Conservation (phyloP, 805 yeast species). For the Candida khao-thaluensis region DNA sequence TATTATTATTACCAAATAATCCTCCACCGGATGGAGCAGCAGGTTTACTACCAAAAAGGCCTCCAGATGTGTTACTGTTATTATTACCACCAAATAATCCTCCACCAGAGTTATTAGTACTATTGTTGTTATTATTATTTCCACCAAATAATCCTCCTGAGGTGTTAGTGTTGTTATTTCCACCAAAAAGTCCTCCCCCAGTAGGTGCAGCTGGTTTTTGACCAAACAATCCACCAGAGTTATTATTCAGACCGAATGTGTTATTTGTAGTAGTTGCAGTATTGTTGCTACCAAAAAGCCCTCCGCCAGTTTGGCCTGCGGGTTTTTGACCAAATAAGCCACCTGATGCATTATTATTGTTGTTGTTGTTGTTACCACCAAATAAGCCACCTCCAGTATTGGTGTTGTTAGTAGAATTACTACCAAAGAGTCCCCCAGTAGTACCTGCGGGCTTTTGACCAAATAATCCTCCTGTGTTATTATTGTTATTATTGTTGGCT, state of each 20-base stretch:
- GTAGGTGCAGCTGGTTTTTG: no score
- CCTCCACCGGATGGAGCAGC: conserved; percentile 27
- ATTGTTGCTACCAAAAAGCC: conserved; percentile 20
- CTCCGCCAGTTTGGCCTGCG: conserved; percentile 16
- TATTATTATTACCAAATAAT: conserved; percentile 36
- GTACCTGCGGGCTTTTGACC: conserved; percentile 31
- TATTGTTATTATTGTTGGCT: conserved; percentile 18
- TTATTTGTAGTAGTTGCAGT: conserved; percentile 14
- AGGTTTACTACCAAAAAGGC: conserved; percentile 23
- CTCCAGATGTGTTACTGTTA: conserved; percentile 19
- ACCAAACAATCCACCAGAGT: conserved; percentile 24
- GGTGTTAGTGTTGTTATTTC: conserved; percentile 10
- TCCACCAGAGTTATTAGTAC: conserved; percentile 18
- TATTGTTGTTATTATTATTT: conserved; percentile 12
- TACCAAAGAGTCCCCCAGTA: conserved; percentile 16
- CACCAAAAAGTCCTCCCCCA: conserved; percentile 16
- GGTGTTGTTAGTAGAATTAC: conserved; percentile 14
- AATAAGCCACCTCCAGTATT: conserved; percentile 43
- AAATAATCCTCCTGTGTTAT: conserved; percentile 44
- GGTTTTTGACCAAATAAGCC: conserved; percentile 26
- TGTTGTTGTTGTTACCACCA: conserved; percentile 21
- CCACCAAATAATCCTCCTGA: conserved; percentile 27
- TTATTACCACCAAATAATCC: conserved; percentile 38
- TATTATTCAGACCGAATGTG: conserved; percentile 11
- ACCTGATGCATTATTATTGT: conserved; percentile 18